Base-by-base conservation (phyloP, 2,329 filamentous ascomycete genomes). In the Rhytidhysteron rufulum region DNA sequence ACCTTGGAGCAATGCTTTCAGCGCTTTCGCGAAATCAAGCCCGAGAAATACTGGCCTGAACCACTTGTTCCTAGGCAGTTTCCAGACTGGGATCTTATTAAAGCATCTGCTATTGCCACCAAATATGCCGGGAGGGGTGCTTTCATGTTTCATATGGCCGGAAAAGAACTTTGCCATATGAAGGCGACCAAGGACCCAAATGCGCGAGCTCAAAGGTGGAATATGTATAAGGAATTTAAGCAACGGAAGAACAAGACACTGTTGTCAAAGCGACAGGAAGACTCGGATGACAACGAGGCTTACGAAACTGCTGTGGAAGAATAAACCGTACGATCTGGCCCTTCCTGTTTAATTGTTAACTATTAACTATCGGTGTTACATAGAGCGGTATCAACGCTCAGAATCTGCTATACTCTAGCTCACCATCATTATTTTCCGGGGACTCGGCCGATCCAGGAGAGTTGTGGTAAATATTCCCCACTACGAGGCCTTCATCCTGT, bases 51-150 rank as follows among this genome's bases (percentile, higher is more conserved):
- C 22, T 37, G 34, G 33, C 31, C 42, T 3, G 25, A 39, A 59
- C 22, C 41, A 31, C 10, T 30, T 36, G 4, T 50, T 45, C 44
- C 18, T 57, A 0, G 42, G 8, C 47, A 39, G 44, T 17, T 5
- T 48, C 33, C 62, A 16, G 17, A 46, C 0, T 78, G 75, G 75
- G 63, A 70, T 1, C 43, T 65, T 0, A 49, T 77, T 5, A 70
- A 67, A 33, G 73, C 74, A 2, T 75, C 71, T 1, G 54, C 65
- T 1, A 39, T 72, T 2, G 69, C 68, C 21, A 48, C 48, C 4
- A 43, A 36, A 0, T 58, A 58, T 15, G 50, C 54, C 4, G 45
- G 45, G 3, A 49, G 50, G 11, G 22, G 27, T 5, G 46, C 47
- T 0, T 62, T 72, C 21, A 56, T 67, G 1, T 70, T 64, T 34